Evolutionary conservation across 371 early-diverging fungal species (phyloP).

Genomic region (Polyrhizophydium stewartii): DNA sequence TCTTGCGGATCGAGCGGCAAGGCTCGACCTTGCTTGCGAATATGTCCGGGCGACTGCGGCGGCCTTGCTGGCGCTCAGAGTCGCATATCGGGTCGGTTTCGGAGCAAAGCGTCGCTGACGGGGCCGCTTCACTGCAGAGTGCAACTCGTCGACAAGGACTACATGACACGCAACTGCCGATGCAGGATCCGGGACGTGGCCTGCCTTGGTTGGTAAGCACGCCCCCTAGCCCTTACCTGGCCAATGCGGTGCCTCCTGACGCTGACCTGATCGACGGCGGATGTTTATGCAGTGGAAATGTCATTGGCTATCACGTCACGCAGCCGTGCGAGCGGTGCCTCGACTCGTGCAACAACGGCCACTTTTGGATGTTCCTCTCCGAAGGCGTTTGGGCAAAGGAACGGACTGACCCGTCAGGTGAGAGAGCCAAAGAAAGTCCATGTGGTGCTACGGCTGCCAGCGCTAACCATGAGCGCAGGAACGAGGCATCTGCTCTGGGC

Average conservation of each 20-base stretch:
- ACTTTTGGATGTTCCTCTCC: slow-evolving; percentile 93
- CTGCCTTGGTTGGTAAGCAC: slow-evolving; percentile 22
- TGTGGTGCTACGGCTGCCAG: no score
- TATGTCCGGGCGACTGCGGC: no score
- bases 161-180: slow-evolving; percentile 45
- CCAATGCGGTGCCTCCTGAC: background rate
- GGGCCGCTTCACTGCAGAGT: slow-evolving; percentile 11
- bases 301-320: slow-evolving; percentile 40
- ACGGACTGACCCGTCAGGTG: slow-evolving; percentile 22
- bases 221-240: background rate
- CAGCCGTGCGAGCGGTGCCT: slow-evolving; percentile 84
- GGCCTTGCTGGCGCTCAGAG: no score
- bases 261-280: no score
- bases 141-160: slow-evolving; percentile 40
- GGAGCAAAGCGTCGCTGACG: background rate
- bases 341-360: slow-evolving; percentile 82
- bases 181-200: slow-evolving; percentile 45
- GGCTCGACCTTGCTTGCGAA: no score
- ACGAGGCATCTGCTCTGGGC: background rate
- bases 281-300: background rate
- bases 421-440: no score
- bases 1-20: no score
- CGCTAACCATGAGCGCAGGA: no score
- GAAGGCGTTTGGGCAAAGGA: slow-evolving; percentile 56
- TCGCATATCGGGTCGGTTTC: no score